Base-by-base conservation (phyloP, 2,329 filamentous ascomycete species). In the Zymoseptoria tritici region DNA sequence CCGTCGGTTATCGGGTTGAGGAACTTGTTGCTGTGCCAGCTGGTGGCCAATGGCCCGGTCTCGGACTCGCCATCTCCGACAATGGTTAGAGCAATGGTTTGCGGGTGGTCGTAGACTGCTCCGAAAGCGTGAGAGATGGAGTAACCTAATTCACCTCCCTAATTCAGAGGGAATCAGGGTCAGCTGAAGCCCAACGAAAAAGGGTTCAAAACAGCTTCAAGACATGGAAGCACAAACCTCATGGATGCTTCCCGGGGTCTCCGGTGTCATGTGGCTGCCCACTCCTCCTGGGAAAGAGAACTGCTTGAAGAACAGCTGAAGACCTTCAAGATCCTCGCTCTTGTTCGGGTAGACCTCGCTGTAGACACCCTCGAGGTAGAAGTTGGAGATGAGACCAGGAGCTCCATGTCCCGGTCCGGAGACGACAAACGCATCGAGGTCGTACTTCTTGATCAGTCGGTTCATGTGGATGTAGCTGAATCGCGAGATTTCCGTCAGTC, bases 21-120 rank as follows among this genome's bases (percentile, higher is more conserved):
- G 75, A 91, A 91, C 73, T 92, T 92, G 70, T 83, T 91, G 74
- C 86, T 88, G 75, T 92, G 89, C 89, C 89, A 92, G 58, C 86
- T 86, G 1, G 89, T 90, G 24, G 89, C 89, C 52, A 91, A 77
- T 19, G 89, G 89, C 0, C 89, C 89, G 1, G 89, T 91, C 77
- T 92, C 89, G n/a, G 87, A 82, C 74, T 92, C 89, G 59, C 89
- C 89, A 67, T 92, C 89, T 57, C 89, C 89, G 9, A 92, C 88
- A 80, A 91, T 88, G 31, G 87, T 90, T 61, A 91, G 69, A 6
- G 88, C 83, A 70, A 92, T 91, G 57, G 91, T 79, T 64, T 89
- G 74, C 0, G 89, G 89, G 70, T 91, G 77, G 69, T 91, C 89
- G 63, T 86, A 91, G 55, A 92, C 88, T 7, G 85, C 80, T 49